These are phyloP conservation scores for Paralagenidium karlingii DNA, from an alignment of 352 stramenopile species.

Conservation along the genomic window DNA sequence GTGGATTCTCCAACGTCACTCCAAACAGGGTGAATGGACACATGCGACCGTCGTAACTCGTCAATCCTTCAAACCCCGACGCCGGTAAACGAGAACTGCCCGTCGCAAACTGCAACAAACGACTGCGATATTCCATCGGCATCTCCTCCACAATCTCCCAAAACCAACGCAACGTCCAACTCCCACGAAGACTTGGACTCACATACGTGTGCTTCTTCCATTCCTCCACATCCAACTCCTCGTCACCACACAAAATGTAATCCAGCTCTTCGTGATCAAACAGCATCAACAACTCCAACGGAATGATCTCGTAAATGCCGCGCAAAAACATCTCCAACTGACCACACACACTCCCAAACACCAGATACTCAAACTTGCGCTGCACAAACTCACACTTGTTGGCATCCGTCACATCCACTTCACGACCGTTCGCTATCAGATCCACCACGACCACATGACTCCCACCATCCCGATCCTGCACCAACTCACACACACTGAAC, in stretches of 20 bases:
- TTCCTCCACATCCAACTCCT: constrained; percentile 90
- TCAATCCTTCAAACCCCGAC: constrained; percentile 53
- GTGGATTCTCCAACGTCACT: no score
- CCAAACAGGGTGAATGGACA: constrained; percentile 66
- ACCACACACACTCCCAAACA: constrained; percentile 85
- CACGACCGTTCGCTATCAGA: constrained; percentile 30
- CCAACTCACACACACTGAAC: constrained; percentile 40
- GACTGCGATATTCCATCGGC: constrained; percentile 58
- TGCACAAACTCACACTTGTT: constrained; percentile 94
- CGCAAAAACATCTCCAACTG: constrained; percentile 87
- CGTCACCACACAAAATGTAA: constrained; percentile 91
- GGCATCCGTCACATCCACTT: constrained; percentile 87
- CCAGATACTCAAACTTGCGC: constrained; percentile 86
- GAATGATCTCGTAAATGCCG: constrained; percentile 96
- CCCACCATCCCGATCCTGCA: constrained; percentile 23
- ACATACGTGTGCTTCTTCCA: constrained; percentile 81
- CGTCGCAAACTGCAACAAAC: constrained; percentile 71
- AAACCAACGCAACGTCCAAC: constrained; percentile 74
- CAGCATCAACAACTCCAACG: constrained; percentile 85
- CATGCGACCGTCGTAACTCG: constrained; percentile 67
- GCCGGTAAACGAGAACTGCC: constrained; percentile 66
- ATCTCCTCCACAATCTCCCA: constrained; percentile 92
- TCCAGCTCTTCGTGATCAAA: constrained; percentile 97
- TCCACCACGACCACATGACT: constrained; percentile 32
- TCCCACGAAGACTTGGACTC: constrained; percentile 18